These are phyloP conservation scores for Solanum pinnatisectum DNA, from an alignment of 257 asterid species.

Conservation along the genomic window DNA sequence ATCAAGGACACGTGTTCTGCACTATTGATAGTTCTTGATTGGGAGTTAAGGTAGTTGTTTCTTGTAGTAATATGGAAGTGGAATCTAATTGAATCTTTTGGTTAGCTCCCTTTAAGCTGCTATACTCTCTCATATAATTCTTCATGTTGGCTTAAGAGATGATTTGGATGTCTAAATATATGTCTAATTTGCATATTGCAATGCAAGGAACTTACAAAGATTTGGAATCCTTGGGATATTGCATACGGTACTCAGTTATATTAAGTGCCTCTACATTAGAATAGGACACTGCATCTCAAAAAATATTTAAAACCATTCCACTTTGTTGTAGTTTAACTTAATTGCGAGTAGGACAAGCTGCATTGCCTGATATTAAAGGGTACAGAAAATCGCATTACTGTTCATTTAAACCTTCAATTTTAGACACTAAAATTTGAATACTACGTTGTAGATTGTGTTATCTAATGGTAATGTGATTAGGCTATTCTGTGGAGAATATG, in stretches of 20 bases:
- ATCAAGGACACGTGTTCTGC: background rate
- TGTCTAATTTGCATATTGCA: background rate
- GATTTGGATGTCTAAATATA: background rate
- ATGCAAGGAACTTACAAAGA: background rate
- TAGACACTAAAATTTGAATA: background rate
- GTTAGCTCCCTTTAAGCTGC: background rate
- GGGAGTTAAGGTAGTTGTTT: background rate
- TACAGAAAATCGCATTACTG: background rate
- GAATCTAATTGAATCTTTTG: background rate
- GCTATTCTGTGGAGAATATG: background rate
- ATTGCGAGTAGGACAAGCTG: background rate
- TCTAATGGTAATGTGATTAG: background rate
- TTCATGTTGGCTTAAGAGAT: background rate
- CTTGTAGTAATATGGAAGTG: background rate
- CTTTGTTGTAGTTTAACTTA: background rate
- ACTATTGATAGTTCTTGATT: background rate
- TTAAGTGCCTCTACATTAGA: background rate
- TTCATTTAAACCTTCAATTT: background rate
- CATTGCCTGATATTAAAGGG: background rate
- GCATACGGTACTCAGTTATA: background rate
- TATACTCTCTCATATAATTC: background rate
- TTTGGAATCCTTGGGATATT: background rate
- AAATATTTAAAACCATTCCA: background rate
- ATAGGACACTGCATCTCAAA: background rate
- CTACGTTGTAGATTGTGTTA: background rate